These are phyloP conservation scores for Solanum clarkiae DNA, from an alignment of 257 asterid genomes.

Conservation along the genomic window DNA sequence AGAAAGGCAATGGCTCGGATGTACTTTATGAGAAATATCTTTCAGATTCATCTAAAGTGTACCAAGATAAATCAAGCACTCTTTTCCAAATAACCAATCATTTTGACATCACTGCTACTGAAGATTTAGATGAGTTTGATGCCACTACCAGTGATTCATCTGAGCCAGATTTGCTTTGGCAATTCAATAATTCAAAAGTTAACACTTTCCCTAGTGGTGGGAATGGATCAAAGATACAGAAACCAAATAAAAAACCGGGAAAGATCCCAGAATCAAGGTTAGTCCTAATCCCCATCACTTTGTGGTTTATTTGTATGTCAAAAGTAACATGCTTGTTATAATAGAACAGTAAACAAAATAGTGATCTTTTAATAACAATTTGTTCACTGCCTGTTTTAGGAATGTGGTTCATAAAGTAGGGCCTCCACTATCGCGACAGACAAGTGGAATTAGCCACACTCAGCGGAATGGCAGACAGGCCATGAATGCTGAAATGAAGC, in stretches of 20 bases:
- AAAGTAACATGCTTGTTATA: neutral
- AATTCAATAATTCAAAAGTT: slow-evolving; percentile 50
- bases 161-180: slow-evolving; percentile 87
- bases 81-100: slow-evolving; percentile 29
- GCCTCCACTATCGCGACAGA: slow-evolving; percentile 53
- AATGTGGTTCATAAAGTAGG: slow-evolving; percentile 47
- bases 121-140: slow-evolving; percentile 73
- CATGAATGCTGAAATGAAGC: slow-evolving; percentile 33
- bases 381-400: slow-evolving; percentile 25
- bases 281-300: neutral
- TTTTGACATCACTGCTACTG: slow-evolving; percentile 27
- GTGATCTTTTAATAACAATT: neutral
- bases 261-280: slow-evolving; percentile 68
- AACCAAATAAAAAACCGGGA: slow-evolving; percentile 27
- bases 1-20: slow-evolving; percentile 27
- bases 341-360: neutral
- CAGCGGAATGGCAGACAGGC: slow-evolving; percentile 42
- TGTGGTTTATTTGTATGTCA: neutral
- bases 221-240: slow-evolving; percentile 38
- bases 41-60: slow-evolving; percentile 34
- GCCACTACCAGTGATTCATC: slow-evolving; percentile 85
- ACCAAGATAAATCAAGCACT: slow-evolving; percentile 29
- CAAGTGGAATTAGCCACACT: slow-evolving; percentile 30
- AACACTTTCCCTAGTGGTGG: slow-evolving; percentile 37
- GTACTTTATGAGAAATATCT: slow-evolving; percentile 35